Conservation (phyloP, 176 grass and related monocot genomes). For the Oryza meyeriana region DNA sequence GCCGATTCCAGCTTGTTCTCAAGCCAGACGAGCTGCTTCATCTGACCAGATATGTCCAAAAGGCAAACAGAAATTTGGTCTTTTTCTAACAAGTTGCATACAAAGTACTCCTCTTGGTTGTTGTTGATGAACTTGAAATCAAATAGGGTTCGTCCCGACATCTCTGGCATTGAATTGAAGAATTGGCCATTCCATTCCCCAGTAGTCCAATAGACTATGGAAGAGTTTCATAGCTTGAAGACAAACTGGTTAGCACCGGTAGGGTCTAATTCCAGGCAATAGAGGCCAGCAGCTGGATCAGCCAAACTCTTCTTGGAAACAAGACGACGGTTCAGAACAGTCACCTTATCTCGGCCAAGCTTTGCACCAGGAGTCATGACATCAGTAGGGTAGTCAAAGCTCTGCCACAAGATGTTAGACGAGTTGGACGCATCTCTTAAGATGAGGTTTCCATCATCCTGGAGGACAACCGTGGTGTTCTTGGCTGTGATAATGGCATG, state of each 20-base stretch:
- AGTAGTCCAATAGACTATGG: slow-evolving; percentile 24
- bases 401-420: slow-evolving; percentile 13
- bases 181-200: slow-evolving; percentile 49
- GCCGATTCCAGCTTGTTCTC: slow-evolving; percentile 26
- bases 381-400: slow-evolving; percentile 49
- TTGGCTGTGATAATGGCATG: neutral
- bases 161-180: slow-evolving; percentile 41
- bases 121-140: slow-evolving; percentile 20
- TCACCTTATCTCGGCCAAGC: slow-evolving; percentile 32
- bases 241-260: slow-evolving; percentile 8
- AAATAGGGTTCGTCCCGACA: neutral
- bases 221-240: slow-evolving; percentile 25
- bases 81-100: neutral
- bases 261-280: slow-evolving; percentile 39
- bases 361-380: slow-evolving; percentile 27
- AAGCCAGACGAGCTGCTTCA: slow-evolving; percentile 21
- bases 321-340: slow-evolving; percentile 24
- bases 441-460: slow-evolving; percentile 46
- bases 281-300: slow-evolving; percentile 44
- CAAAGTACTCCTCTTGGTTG: slow-evolving; percentile 23
- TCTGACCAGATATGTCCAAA: slow-evolving; percentile 30
- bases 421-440: slow-evolving; percentile 35
- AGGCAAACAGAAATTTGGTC: neutral
- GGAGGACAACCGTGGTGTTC: slow-evolving; percentile 33
- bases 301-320: slow-evolving; percentile 38